Evolutionary conservation across 129 eudicot species (phyloP), one percentile per base, ranked within the genome.

Genomic region (Centella asiatica): DNA sequence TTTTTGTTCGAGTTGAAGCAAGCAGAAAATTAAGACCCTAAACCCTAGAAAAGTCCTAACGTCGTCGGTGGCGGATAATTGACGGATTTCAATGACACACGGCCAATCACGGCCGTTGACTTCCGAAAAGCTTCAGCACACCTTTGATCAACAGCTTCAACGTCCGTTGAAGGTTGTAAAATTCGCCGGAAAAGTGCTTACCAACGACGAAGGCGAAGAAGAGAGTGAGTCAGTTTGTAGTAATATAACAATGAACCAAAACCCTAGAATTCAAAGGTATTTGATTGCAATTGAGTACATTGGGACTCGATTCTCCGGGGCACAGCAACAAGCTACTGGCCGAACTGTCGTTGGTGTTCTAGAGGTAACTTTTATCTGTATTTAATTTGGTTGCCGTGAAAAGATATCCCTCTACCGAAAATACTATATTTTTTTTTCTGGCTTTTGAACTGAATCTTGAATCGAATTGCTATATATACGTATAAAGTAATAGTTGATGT

Each of bases 281-380:
- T 66, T 93, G 51, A 53, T 93, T 9, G 99, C 99, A 17, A 31
- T 87, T 44, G 99, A 93, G 80, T 93, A 93, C 78, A 82, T 78
- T 36, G 99, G 99, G n/a, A 84, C 99, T 46, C 81, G 85, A 26
- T 93, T 85, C 34, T 74, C 71, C 17, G 99, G 95, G 24, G 95
- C 96, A n/a, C 96, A 93, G 63, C 79, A 84, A 55, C 99, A 93
- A 74, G 55, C 88, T 17, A 72, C 66, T 46, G 63, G 68, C 66
- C 80, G 99, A 50, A 93, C 99, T 6, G 99, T 85, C 32, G 90
- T 78, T 9, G 99, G 96, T 34, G 96, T 78, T 71, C 96, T 93
- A 45, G 74, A 85, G 95, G 99, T 87, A 24, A 9, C 5, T 40
- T 36, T 15, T 22, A 12, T 54, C 22, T 68, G 6, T 18, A 4